Base-by-base conservation (phyloP, 257 asterid species). In the Nicotiana tabacum region DNA sequence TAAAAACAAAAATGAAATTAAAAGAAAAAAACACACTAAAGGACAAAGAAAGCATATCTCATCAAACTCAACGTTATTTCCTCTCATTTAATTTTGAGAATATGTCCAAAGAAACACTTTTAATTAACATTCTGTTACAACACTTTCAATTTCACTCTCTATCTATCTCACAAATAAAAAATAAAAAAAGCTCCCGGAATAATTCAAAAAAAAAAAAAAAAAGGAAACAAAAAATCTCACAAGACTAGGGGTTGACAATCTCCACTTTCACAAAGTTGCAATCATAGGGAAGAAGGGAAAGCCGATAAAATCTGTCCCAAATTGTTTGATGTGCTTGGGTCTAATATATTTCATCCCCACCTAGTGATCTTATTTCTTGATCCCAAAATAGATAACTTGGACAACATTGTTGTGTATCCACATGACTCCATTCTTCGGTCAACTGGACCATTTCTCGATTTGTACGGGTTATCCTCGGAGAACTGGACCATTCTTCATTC, bases 321-420 rank as follows among this genome's bases (percentile, higher is more conserved):
- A 85, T 89, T 83, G 77, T 81, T 90, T 32, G 92, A 81, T n/a
- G 91, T 32, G 55, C 85, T 43, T 46, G 90, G 85, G 24, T 86
- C 55, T 9, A 66, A 81, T 30, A 81, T 30, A 83, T 66, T 24
- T 90, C 97, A 17, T 76, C 92, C 67, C 88, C 94, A 6, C 90
- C 92, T 17, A 89, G 77, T 57, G 85, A 88, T 55, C 88, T 93
- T 33, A 85, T 93, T 9, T 85, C 61, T 83, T 91, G 94, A 70
- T 95, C 97, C 98, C 98, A 93, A 56, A 89, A 92, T 70, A 91
- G 86, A 87, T 86, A 92, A 85, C 90, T 89, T 48, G 77, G 62
- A 17, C 93, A 88, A 77, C 90, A 91, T 9, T 93, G 93, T 51
- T 90, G 94, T 62, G 89, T 66, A 4, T 90, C 92, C 53, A 83